A percentile compares a stretch with the other conserved stretches of the same genome.
Conservation (phyloP, 2,329 filamentous ascomycete genomes). For the Apiospora saccharicola region DNA sequence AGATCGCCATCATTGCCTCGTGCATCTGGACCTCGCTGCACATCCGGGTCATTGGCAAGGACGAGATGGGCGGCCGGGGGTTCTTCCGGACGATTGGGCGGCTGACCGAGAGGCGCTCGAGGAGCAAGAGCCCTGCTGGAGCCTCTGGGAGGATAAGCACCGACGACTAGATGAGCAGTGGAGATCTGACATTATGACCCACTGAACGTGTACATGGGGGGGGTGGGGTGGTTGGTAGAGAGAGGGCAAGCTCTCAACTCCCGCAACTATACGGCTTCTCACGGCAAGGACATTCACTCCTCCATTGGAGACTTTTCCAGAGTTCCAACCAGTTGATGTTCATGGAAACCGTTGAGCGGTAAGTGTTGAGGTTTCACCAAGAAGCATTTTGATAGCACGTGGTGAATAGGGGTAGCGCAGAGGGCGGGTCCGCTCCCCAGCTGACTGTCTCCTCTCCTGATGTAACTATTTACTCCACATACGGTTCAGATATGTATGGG, state of each 20-base stretch:
- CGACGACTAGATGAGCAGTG: neutral
- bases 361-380: neutral
- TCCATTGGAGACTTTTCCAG: neutral
- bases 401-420: constrained; percentile 1
- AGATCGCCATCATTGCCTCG: constrained; percentile 31
- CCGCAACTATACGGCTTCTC: neutral
- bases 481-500: neutral
- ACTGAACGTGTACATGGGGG: neutral
- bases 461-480: neutral
- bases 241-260: neutral
- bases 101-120: neutral
- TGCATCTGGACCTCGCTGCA: constrained; percentile 24
- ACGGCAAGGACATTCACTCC: neutral
- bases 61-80: neutral
- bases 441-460: neutral
- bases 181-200: neutral
- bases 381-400: neutral
- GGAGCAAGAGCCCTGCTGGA: neutral
- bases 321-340: neutral
- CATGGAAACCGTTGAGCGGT: neutral
- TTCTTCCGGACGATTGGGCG: neutral
- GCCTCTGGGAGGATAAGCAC: neutral
- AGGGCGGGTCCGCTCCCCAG: neutral
- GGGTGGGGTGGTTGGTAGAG: neutral
- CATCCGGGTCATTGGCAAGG: neutral